Evolutionary conservation across 2,329 filamentous ascomycete genomes (phyloP).

Genomic region (Sclerotinia sclerotiorum): DNA sequence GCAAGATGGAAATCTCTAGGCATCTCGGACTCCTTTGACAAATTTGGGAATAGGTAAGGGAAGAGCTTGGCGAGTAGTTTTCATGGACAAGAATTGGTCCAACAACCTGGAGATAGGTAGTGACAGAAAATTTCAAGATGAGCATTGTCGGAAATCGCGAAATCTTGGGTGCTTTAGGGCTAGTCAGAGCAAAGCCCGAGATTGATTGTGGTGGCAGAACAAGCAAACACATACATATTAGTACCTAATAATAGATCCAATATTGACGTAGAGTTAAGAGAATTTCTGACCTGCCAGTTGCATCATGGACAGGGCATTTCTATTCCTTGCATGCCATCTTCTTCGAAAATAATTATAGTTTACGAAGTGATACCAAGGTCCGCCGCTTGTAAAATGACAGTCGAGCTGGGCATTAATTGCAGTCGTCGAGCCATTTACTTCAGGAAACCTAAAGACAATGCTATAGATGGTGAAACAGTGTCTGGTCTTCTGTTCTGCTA

Average conservation of each 20-base stretch:
- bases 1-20: no score
- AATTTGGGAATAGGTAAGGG: not conserved
- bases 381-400: not conserved
- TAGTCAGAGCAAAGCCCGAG: not conserved
- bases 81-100: not conserved
- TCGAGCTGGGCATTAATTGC: not conserved
- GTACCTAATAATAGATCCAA: not conserved
- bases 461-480: not conserved
- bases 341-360: not conserved
- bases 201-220: not conserved
- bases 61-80: not conserved
- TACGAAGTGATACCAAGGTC: not conserved
- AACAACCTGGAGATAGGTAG: not conserved
- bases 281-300: not conserved
- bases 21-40: no score
- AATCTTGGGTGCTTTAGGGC: not conserved
- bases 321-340: not conserved
- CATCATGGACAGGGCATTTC: no score
- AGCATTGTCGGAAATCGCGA: not conserved
- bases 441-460: not conserved
- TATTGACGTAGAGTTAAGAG: not conserved
- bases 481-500: not conserved
- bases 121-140: not conserved
- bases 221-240: not conserved
- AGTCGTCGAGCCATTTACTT: not conserved